Evolutionary conservation across 345 rosid species (phyloP).

Genomic region (Carallia pectinifolia): DNA sequence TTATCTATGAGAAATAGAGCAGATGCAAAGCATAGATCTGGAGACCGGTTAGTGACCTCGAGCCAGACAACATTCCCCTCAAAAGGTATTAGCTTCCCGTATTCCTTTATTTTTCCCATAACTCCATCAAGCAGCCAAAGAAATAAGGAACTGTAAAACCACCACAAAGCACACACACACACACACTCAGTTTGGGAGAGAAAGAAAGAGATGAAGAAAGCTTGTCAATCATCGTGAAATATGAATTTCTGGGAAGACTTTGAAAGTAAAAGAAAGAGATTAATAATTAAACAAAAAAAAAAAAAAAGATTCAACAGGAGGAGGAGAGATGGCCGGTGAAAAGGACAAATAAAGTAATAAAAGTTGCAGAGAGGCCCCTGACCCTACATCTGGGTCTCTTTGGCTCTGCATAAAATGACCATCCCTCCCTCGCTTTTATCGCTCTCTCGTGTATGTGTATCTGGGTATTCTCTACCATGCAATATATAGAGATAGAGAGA

Average conservation of each 20-base stretch:
- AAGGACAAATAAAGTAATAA: conserved; percentile 49
- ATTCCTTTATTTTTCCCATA: not conserved
- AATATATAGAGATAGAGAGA: not conserved
- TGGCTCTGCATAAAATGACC: conserved; percentile 19
- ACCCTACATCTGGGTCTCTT: conserved; percentile 27
- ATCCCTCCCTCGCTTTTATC: conserved; percentile 19
- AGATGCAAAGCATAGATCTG: not conserved
- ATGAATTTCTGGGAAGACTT: not conserved
- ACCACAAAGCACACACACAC: too few species aligned
- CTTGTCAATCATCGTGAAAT: not conserved
- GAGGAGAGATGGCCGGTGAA: conserved; percentile 20
- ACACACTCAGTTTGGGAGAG: not conserved
- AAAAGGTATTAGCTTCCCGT: conserved; percentile 49
- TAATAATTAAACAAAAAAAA: too few species aligned
- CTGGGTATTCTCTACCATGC: conserved; percentile 16
- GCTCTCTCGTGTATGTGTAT: not conserved
- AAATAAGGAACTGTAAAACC: too few species aligned
- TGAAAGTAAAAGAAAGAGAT: conserved; percentile 30
- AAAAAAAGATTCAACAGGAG: not conserved
- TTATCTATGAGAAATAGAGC: conserved; percentile 8
- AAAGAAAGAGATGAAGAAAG: not conserved
- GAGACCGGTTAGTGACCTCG: conserved; percentile 55
- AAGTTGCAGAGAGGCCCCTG: conserved; percentile 26
- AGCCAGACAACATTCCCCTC: conserved; percentile 98
- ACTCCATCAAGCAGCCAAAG: not conserved